Percentiles rank a stretch among this genome's conserved stretches.
These are phyloP conservation scores for Diaporthe caulivora DNA, from an alignment of 2,329 filamentous ascomycete genomes.

Conservation along the genomic window DNA sequence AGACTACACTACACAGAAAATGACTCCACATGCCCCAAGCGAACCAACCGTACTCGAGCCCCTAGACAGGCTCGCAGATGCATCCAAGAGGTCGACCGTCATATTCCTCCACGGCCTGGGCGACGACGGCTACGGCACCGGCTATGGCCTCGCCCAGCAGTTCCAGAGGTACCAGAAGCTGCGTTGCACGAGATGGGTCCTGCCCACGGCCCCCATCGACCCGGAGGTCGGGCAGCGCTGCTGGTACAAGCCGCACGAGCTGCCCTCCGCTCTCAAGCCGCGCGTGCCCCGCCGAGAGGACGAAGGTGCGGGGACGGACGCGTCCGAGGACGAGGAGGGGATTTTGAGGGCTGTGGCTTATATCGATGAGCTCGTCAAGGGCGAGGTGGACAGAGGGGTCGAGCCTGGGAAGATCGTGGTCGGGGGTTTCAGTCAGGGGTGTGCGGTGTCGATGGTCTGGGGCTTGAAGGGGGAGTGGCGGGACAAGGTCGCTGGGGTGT, in stretches of 20 bases:
- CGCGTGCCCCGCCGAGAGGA: conserved; percentile 13
- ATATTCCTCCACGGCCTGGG: conserved; percentile 37
- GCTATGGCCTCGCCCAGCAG: conserved; percentile 35
- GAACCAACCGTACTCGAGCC: conserved; percentile 31
- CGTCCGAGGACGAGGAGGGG: conserved; percentile 23
- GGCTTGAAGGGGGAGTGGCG: conserved; percentile 24
- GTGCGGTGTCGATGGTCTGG: conserved; percentile 36
- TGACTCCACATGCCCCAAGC: neutral
- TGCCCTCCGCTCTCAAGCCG: conserved; percentile 24
- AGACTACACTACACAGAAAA: neutral
- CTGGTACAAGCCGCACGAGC: conserved; percentile 35
- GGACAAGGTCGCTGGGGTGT: conserved; percentile 32
- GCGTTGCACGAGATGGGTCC: conserved; percentile 28
- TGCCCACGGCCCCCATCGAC: conserved; percentile 27
- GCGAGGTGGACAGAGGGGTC: conserved; percentile 14
- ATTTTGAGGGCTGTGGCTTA: conserved; percentile 29
- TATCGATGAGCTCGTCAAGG: conserved; percentile 27
- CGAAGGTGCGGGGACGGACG: neutral
- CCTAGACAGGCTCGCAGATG: conserved; percentile 22
- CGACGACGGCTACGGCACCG: conserved; percentile 35
- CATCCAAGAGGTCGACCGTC: conserved; percentile 24
- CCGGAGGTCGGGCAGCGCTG: conserved; percentile 29
- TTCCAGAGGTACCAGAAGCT: conserved; percentile 35
- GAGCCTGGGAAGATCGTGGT: conserved; percentile 34
- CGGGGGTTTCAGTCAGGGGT: conserved; percentile 34